These are phyloP conservation scores for Clarireedia monteithiana DNA, from an alignment of 2,329 filamentous ascomycete species.

Conservation along the genomic window DNA sequence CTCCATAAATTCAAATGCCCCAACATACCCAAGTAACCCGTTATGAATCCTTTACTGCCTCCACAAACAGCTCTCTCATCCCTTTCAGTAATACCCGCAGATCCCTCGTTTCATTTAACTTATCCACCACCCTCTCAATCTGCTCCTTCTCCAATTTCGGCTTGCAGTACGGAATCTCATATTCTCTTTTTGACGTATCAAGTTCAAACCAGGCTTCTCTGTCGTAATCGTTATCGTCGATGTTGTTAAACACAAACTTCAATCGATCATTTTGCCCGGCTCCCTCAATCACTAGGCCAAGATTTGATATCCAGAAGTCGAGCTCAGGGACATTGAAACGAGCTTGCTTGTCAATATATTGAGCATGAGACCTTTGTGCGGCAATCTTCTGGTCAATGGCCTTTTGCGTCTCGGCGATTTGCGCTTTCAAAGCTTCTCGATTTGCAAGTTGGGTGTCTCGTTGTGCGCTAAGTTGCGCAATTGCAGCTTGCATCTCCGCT, in stretches of 20 bases:
- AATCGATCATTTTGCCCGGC: conserved; percentile 76
- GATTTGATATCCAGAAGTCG: conserved; percentile 89
- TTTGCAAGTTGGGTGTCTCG: conserved; percentile 51
- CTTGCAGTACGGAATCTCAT: conserved; percentile 71
- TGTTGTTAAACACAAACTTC: conserved; percentile 82
- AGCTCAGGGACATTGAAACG: conserved; percentile 89
- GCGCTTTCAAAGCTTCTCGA: conserved; percentile 49
- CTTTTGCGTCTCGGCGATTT: conserved; percentile 60
- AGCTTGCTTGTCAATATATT: conserved; percentile 72
- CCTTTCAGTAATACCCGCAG: conserved; percentile 67
- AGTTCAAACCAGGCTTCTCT: conserved; percentile 92
- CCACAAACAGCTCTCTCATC: conserved; percentile 73
- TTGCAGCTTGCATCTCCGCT: conserved; percentile 62
- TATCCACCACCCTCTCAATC: conserved; percentile 68
- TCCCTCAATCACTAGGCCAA: conserved; percentile 85
- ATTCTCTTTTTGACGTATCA: conserved; percentile 71
- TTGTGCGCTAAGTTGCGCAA: conserved; percentile 49
- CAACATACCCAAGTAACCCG: neutral
- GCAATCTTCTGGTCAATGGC: conserved; percentile 62
- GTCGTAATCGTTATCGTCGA: conserved; percentile 82
- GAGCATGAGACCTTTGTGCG: conserved; percentile 64
- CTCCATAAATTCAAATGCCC: neutral
- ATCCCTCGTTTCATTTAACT: conserved; percentile 74
- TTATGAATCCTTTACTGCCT: conserved; percentile 38
- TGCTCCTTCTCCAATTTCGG: conserved; percentile 77